A percentile compares a stretch with the other conserved stretches of the same genome.
Conservation (phyloP, 768 basidiomycete genomes). For the Agrocybe praecox region DNA sequence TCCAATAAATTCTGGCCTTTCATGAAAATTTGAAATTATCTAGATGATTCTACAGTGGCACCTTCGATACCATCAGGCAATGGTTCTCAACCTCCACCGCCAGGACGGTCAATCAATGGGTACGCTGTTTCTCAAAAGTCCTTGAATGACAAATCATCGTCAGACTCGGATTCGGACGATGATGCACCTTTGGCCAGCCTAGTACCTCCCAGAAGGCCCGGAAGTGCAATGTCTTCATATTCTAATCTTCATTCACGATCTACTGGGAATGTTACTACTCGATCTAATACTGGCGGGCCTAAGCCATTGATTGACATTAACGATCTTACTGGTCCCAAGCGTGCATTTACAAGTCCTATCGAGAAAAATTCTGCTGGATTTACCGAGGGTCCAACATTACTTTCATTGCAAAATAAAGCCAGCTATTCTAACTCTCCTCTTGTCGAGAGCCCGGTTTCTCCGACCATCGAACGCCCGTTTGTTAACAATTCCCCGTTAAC, state of each 20-base stretch:
- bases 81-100: conserved; percentile 3
- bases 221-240: conserved; percentile 54
- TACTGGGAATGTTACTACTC: conserved; percentile 25
- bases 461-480: conserved; percentile 2
- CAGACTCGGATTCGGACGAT: conserved; percentile 46
- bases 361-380: conserved; percentile 33
- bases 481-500: conserved; percentile 17
- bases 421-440: conserved; percentile 9
- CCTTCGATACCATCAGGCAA: neutral
- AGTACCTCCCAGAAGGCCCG: conserved; percentile 65
- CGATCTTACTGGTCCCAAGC: conserved; percentile 35
- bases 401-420: conserved; percentile 13
- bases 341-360: conserved; percentile 12
- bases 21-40: neutral
- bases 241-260: conserved; percentile 27
- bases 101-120: neutral
- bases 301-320: conserved; percentile 58
- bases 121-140: neutral
- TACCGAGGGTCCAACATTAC: conserved; percentile 38
- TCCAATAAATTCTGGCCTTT: neutral
- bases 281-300: conserved; percentile 22
- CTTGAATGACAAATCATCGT: conserved; percentile 8
- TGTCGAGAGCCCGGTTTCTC: conserved; percentile 26
- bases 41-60: neutral
- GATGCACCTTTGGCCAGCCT: conserved; percentile 68